These are phyloP conservation scores for Chlorella sp. DNA, from an alignment of 139 green algal species.

Conservation along the genomic window DNA sequence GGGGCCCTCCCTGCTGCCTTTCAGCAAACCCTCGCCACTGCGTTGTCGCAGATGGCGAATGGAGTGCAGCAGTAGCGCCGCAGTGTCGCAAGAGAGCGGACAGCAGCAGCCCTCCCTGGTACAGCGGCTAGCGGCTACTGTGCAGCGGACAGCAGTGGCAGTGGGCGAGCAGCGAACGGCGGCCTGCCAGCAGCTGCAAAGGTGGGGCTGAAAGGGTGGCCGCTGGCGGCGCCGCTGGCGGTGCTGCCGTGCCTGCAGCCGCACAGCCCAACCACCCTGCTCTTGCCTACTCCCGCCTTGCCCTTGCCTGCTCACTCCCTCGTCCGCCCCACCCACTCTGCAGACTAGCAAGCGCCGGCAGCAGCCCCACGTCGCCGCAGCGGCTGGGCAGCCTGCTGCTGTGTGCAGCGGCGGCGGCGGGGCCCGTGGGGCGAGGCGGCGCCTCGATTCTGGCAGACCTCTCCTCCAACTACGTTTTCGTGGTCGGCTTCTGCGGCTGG, in stretches of 20 bases:
- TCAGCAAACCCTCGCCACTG: background rate
- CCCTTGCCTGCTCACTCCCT: background rate
- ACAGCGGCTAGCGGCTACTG: conserved; percentile 8
- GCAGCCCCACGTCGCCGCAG: background rate
- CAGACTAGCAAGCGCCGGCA: conserved; percentile 12
- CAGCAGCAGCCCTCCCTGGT: background rate
- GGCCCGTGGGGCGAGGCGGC: background rate
- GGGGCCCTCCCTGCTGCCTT: background rate
- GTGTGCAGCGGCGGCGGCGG: background rate
- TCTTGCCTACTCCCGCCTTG: no score
- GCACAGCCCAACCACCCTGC: background rate
- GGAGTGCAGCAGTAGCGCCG: background rate
- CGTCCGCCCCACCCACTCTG: background rate
- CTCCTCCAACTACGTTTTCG: conserved; percentile 82
- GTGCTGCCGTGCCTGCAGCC: background rate
- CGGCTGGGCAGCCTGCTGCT: conserved; percentile 18
- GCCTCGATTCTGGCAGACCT: conserved; percentile 30
- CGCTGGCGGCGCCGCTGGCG: no score
- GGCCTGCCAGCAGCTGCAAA: background rate
- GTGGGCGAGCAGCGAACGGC: background rate
- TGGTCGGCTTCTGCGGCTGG: conserved; percentile 91
- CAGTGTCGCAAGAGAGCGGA: background rate
- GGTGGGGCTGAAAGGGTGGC: background rate
- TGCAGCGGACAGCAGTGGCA: conserved; percentile 20
- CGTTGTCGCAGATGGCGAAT: background rate